Conservation (phyloP, 2,329 filamentous ascomycete species). For the Amphichorda felina region DNA sequence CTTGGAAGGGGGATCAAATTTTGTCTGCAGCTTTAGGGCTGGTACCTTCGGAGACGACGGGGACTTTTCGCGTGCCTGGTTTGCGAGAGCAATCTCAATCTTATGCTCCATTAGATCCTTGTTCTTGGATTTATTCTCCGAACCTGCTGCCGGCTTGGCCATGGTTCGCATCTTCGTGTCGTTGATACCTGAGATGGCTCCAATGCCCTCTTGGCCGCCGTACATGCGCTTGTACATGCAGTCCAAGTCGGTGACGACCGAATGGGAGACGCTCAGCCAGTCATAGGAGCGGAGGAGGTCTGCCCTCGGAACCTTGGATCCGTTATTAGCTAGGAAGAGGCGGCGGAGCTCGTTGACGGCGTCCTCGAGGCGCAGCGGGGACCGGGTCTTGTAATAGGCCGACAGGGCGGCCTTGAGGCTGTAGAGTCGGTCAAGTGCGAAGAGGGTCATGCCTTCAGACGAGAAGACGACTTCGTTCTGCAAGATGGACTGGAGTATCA, state of each 20-base stretch:
- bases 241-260: slow-evolving; percentile 40
- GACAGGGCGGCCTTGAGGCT: slow-evolving; percentile 51
- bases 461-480: slow-evolving; percentile 53
- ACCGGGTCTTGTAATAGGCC: slow-evolving; percentile 37
- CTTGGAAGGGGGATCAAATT: slow-evolving; percentile 13
- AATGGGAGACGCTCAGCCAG: slow-evolving; percentile 39
- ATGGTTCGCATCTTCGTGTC: not conserved
- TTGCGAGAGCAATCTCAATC: not conserved
- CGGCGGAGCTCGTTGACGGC: slow-evolving; percentile 52
- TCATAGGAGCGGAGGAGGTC: slow-evolving; percentile 43
- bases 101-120: slow-evolving; percentile 10
- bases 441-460: slow-evolving; percentile 44
- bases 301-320: slow-evolving; percentile 33
- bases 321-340: slow-evolving; percentile 41
- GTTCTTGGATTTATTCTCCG: slow-evolving; percentile 3
- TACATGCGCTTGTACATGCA: slow-evolving; percentile 45
- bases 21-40: slow-evolving; percentile 30
- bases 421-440: slow-evolving; percentile 51
- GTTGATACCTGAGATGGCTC: slow-evolving; percentile 34
- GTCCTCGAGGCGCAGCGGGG: slow-evolving; percentile 37
- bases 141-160: slow-evolving; percentile 6
- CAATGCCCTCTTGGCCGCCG: slow-evolving; percentile 31
- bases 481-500: slow-evolving; percentile 42
- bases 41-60: slow-evolving; percentile 13
- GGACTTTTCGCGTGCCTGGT: not conserved